phyloP scores from a whole-genome alignment of 1,284 basidiomycete genomes.

The Sporisorium graminicola region DNA sequence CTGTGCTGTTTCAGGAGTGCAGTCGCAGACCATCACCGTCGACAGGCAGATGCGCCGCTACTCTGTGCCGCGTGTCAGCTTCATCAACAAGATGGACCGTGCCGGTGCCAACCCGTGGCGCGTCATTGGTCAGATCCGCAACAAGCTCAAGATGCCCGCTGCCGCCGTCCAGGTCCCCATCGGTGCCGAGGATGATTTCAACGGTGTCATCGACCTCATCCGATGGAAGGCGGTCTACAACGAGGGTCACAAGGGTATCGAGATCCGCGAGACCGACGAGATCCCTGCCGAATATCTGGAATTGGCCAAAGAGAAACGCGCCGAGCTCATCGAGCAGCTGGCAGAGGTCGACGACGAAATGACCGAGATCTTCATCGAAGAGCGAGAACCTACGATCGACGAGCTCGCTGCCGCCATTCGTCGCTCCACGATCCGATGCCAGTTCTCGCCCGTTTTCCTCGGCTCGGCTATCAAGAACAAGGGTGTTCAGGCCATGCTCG shows the following conservation, averaged over 20 bases:
- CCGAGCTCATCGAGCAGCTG: constrained; percentile 92
- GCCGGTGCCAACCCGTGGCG: constrained; percentile 97
- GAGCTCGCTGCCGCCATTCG: constrained; percentile 88
- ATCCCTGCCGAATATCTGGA: constrained; percentile 80
- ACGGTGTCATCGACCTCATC: constrained; percentile 92
- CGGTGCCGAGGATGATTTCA: constrained; percentile 87
- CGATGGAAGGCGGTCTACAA: constrained; percentile 96
- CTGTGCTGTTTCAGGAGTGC: constrained; percentile 96
- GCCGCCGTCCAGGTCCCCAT: constrained; percentile 98
- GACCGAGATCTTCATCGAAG: constrained; percentile 90
- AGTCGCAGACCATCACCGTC: constrained; percentile 98
- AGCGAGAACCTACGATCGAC: constrained; percentile 68
- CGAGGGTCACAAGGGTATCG: constrained; percentile 89
- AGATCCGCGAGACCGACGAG: constrained; percentile 86
- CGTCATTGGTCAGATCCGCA: constrained; percentile 90
- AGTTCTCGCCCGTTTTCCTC: constrained; percentile 96
- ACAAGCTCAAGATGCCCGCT: constrained; percentile 90
- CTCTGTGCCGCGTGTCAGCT: constrained; percentile 91
- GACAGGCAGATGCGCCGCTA: constrained; percentile 99
- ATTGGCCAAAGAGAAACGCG: constrained; percentile 68
- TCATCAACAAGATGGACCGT: constrained; percentile 99
- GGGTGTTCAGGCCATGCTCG: constrained; percentile 91
- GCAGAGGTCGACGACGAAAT: constrained; percentile 96
- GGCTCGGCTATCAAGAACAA: constrained; percentile 99
- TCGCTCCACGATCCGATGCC: constrained; percentile 86